These are phyloP conservation scores for Exophiala bonariae DNA, from an alignment of 2,329 filamentous ascomycete genomes.

Conservation along the genomic window DNA sequence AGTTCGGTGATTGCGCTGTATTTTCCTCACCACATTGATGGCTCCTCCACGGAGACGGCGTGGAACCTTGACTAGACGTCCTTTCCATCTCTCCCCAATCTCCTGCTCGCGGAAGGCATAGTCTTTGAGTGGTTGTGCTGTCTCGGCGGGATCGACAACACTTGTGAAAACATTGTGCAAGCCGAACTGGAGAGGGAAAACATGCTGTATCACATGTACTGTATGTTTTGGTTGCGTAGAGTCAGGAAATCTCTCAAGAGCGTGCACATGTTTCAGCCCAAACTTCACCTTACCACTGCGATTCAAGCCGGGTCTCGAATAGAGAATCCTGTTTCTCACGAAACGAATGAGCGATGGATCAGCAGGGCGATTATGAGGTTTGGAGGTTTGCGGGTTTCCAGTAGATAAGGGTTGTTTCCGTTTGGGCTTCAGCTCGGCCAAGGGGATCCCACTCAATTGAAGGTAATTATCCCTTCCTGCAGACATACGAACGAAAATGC, in stretches of 20 bases:
- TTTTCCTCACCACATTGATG: constrained; percentile 60
- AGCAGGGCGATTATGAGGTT: background rate
- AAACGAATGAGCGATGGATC: constrained; percentile 44
- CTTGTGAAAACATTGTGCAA: constrained; percentile 92
- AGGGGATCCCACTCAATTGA: constrained; percentile 68
- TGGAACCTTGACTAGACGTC: constrained; percentile 29
- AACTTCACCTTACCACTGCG: constrained; percentile 66
- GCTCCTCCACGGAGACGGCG: constrained; percentile 62
- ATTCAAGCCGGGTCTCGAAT: constrained; percentile 73
- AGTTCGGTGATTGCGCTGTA: constrained; percentile 69
- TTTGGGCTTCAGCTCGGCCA: constrained; percentile 10
- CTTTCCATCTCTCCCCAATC: constrained; percentile 46
- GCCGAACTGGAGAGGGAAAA: constrained; percentile 88
- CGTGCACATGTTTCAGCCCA: constrained; percentile 79
- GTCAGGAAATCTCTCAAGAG: constrained; percentile 70
- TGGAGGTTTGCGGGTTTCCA: background rate
- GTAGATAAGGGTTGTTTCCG: background rate
- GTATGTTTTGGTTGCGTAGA: constrained; percentile 54
- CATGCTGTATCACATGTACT: constrained; percentile 79
- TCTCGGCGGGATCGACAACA: constrained; percentile 61
- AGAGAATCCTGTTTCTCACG: constrained; percentile 81
- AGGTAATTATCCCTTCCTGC: constrained; percentile 65
- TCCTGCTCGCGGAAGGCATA: constrained; percentile 85
- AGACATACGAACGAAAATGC: constrained; percentile 68
- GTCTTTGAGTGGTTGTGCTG: constrained; percentile 74